A percentile compares a stretch with the other conserved stretches of the same genome.
Conservation (phyloP, 2,329 filamentous ascomycete species). For the Fusarium coicis region DNA sequence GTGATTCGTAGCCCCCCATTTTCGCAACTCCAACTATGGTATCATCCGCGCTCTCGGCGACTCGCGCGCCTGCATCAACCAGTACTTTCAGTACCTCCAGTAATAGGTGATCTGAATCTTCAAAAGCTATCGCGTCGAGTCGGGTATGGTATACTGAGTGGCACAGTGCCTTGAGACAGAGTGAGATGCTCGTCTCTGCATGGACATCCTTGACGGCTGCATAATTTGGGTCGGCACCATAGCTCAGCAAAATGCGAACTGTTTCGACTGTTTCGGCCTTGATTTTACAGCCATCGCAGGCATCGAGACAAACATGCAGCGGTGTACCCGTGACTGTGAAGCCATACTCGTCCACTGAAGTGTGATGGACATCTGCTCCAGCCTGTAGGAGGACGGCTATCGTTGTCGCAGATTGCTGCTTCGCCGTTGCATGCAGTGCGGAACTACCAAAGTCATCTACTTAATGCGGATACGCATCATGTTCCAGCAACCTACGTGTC, state of each 20-base stretch:
- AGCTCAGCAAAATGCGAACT: background rate
- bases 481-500: background rate
- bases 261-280: background rate
- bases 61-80: background rate
- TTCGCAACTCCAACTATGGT: background rate
- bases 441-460: background rate
- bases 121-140: background rate
- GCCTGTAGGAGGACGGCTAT: background rate
- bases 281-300: fast-evolving
- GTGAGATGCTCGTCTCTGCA: background rate
- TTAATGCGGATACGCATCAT: background rate
- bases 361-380: background rate
- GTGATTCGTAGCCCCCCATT: background rate
- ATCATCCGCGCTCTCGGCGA: background rate
- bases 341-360: background rate
- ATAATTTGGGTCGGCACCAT: background rate
- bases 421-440: background rate
- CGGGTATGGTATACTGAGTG: background rate
- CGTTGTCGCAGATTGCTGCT: background rate
- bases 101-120: background rate
- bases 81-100: background rate
- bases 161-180: background rate
- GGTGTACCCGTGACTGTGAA: background rate
- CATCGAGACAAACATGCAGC: background rate
- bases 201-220: background rate